Conservation (phyloP, 2,329 filamentous ascomycete genomes). For the Trichocomaceae sp. region DNA sequence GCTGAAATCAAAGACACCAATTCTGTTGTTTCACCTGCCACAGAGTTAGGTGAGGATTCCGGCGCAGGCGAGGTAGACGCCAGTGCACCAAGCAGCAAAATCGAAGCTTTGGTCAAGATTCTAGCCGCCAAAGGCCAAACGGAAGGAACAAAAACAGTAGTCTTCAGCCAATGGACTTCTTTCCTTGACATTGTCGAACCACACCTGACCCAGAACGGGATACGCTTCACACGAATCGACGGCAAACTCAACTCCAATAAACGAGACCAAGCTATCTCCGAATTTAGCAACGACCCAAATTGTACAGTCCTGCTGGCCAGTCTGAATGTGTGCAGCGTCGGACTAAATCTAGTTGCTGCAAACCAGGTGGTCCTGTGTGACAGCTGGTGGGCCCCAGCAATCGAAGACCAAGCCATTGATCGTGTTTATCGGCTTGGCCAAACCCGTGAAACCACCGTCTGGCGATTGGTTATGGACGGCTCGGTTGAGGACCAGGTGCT, state of each 20-base stretch:
- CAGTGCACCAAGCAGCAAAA: conserved; percentile 70
- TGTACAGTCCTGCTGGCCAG: conserved; percentile 75
- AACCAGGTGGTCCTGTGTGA: conserved; percentile 80
- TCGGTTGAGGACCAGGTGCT: conserved; percentile 77
- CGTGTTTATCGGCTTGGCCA: conserved; percentile 82
- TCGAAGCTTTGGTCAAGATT: conserved; percentile 70
- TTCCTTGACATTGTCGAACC: conserved; percentile 69
- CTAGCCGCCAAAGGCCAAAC: conserved; percentile 61
- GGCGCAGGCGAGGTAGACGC: conserved; percentile 51
- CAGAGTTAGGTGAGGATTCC: conserved; percentile 47
- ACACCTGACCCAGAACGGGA: conserved; percentile 55
- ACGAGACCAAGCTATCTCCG: conserved; percentile 65
- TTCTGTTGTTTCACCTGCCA: conserved; percentile 60
- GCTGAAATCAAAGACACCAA: conserved; percentile 56
- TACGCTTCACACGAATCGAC: conserved; percentile 67
- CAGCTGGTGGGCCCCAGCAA: conserved; percentile 87
- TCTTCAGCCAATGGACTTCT: conserved; percentile 78
- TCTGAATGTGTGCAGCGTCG: conserved; percentile 74
- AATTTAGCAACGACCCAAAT: conserved; percentile 59
- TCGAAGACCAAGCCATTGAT: conserved; percentile 87
- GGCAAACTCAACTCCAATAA: conserved; percentile 64
- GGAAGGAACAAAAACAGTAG: conserved; percentile 65
- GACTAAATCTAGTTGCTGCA: conserved; percentile 76
- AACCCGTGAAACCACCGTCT: conserved; percentile 69
- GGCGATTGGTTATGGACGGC: conserved; percentile 71